Evolutionary conservation across 257 asterid genomes (phyloP), one percentile per base, ranked within the genome.

Genomic region (Craterostigma plantagineum): DNA sequence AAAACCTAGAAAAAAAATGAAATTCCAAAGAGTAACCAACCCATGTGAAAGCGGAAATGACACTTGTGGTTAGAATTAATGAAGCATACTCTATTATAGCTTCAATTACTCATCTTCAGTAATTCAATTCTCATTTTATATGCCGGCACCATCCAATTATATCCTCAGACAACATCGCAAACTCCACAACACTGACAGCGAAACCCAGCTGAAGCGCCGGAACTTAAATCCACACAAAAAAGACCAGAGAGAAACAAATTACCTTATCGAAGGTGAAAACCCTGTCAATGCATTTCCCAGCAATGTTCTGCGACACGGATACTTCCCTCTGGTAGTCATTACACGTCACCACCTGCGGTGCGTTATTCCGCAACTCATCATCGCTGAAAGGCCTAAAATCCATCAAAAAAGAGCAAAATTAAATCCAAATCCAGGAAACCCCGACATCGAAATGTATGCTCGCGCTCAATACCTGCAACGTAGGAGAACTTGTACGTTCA

Each of bases 401-500:
- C 30, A 23, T 6, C 30, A 23, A 23, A 23, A 23, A 23, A 23
- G 30, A 6, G n/a, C n/a, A 2, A 51, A 57, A 9, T 10, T 10
- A 9, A 36, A 36, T 10, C 40, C 34, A 14, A 35, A 14, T n/a
- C 42, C 16, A 16, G 23, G n/a, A 7, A 4, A 8, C 27, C 6
- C 40, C 33, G 34, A 16, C 11, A 43, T 17, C 14, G 7, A 2
- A 18, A 13, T 35, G 7, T 38, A 48, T 5, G 10, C 39, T 9
- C 8, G 38, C 23, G 11, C n/a, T 35, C 18, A 33, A 14, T 66
- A 86, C 97, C 97, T 71, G 73, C 97, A 86, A 18, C 97, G 97
- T 47, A 86, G 95, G 34, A 86, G 81, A 49, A 86, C 97, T 68
- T 86, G 97, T 14, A 86, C 93, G 56, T 86, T 86, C 4, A 86